Percentiles rank a stretch among this genome's conserved stretches.
Conservation (phyloP, 768 basidiomycete species). For the Pisolithus orientalis region DNA sequence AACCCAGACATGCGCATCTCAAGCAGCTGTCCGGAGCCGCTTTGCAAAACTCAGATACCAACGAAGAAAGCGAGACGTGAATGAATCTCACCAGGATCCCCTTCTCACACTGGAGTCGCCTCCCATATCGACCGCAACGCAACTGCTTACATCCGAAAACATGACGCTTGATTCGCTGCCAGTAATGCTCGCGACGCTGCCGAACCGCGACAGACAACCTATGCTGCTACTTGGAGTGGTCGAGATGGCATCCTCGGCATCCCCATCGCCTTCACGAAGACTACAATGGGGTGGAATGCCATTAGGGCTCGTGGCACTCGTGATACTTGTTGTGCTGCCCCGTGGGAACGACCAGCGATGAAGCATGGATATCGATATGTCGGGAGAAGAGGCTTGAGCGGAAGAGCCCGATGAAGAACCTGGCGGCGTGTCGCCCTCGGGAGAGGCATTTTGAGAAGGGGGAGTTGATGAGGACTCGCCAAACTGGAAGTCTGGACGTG, state of each 20-base stretch:
- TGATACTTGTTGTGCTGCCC: conserved; percentile 3
- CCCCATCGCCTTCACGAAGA: conserved; percentile 36
- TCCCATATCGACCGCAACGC: conserved; percentile 23
- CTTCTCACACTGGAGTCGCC: conserved; percentile 30
- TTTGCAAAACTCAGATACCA: conserved; percentile 4
- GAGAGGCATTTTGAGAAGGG: conserved; percentile 40
- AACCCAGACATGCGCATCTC: conserved; percentile 26
- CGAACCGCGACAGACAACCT: conserved; percentile 45
- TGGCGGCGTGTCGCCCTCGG: conserved; percentile 32
- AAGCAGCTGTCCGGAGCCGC: conserved; percentile 24
- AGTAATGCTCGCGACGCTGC: conserved; percentile 54
- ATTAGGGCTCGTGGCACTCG: neutral
- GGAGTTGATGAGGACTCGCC: conserved; percentile 45
- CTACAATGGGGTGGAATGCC: neutral
- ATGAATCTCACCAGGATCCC: conserved; percentile 22
- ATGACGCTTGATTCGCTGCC: conserved; percentile 55
- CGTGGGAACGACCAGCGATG: conserved; percentile 41
- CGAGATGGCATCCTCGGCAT: conserved; percentile 43
- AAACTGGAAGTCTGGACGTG: conserved; percentile 58
- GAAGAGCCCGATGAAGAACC: neutral
- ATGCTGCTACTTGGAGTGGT: conserved; percentile 26
- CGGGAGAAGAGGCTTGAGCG: conserved; percentile 36
- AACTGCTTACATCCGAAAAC: conserved; percentile 40
- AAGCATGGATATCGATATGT: conserved; percentile 27
- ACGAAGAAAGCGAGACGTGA: conserved; percentile 3